Base-by-base conservation (phyloP, 768 basidiomycete species). In the Lactarius sp. region DNA sequence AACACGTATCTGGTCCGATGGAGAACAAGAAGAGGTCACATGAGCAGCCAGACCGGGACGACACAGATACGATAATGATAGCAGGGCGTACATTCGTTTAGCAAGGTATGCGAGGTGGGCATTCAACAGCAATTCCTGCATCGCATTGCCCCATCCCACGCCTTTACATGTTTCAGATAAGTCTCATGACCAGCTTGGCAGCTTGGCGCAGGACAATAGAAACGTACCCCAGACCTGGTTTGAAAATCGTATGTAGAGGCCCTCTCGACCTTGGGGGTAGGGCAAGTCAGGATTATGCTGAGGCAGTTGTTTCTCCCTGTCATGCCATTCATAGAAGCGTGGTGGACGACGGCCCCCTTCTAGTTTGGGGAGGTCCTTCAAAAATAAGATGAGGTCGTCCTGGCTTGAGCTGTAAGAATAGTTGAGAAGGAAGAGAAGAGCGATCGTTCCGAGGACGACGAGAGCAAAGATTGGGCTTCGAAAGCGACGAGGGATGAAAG, bases 121-220 rank as follows among this genome's bases (percentile, higher is more conserved):
- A n/a, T n/a, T n/a, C n/a, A n/a, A n/a, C 22, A 22, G 22, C 22
- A 22, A 22, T 2, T 37, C 36, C 10, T 37, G 83, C 76, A 86
- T 75, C 9, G 73, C 77, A 59, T 87, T 87, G 3, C 85, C 85
- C 83, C 83, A 86, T 3, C 85, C 85, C 44, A 78, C 76, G 22
- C 22, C 22, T 22, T 22, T 22, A 22, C 22, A 22, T 22, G 22
- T 22, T 22, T 22, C 22, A 22, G 22, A 22, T 22, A 2, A 22
- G 22, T 22, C 22, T 22, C 22, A 22, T 22, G 22, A 22, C 22
- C 22, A 22, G 22, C 22, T 22, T 22, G 22, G 22, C 22, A 22
- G 22, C 22, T 22, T 22, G 22, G 22, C 22, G 22, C 22, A 22
- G 22, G 22, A 22, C 22, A 22, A 12, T 41, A 12, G 12, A 41